phyloP scores from a whole-genome alignment of 192 early-diverging fungal species.

The Coemansia sp. region DNA sequence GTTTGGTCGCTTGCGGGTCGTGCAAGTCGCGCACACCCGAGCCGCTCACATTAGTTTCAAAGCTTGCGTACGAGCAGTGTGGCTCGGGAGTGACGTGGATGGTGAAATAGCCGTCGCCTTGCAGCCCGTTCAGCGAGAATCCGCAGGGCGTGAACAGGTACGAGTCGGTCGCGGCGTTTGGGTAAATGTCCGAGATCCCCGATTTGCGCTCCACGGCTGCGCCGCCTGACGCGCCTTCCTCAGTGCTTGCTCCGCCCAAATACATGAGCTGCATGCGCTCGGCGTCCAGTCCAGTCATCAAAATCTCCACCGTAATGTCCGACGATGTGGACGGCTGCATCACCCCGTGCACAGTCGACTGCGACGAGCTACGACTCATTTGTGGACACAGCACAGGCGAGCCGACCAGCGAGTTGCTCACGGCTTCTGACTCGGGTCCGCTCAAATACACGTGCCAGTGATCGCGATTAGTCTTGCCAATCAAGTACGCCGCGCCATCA shows the following conservation, averaged over 20 bases:
- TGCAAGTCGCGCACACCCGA: slow-evolving; percentile 39
- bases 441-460: slow-evolving; percentile 96
- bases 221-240: slow-evolving; percentile 64
- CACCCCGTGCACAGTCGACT: slow-evolving; percentile 32
- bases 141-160: slow-evolving; percentile 95
- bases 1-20: slow-evolving; percentile 60
- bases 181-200: slow-evolving; percentile 81
- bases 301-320: slow-evolving; percentile 93
- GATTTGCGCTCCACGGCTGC: slow-evolving; percentile 70
- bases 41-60: slow-evolving; percentile 89
- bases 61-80: slow-evolving; percentile 98
- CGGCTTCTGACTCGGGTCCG: slow-evolving; percentile 13
- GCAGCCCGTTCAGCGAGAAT: slow-evolving; percentile 89
- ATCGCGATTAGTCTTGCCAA: slow-evolving; percentile 92
- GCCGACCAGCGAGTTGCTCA: slow-evolving; percentile 33
- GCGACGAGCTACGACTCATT: slow-evolving; percentile 46
- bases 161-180: slow-evolving; percentile 79
- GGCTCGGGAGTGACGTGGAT: slow-evolving; percentile 98
- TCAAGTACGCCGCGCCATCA: slow-evolving; percentile 80
- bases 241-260: slow-evolving; percentile 57
- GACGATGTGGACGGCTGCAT: neutral
- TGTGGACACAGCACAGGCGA: slow-evolving; percentile 28
- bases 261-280: slow-evolving; percentile 80
- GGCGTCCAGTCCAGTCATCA: slow-evolving; percentile 91
- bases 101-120: slow-evolving; percentile 85